These are phyloP conservation scores for Penicillium psychrosexuale DNA, from an alignment of 2,329 filamentous ascomycete genomes.

Conservation along the genomic window DNA sequence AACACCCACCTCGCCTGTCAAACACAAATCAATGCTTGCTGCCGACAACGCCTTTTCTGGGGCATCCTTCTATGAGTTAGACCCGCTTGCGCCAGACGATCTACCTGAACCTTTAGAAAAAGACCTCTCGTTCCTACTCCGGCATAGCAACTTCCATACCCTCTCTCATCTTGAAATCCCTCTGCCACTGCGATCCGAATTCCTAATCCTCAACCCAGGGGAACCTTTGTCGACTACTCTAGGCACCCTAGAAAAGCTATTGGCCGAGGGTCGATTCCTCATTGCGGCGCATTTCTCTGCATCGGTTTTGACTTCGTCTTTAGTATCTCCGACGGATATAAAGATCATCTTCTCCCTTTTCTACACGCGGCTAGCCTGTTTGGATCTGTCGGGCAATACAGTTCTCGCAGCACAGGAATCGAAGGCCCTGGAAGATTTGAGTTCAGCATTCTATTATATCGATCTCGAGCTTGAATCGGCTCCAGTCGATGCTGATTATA, in stretches of 20 bases:
- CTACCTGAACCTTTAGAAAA: conserved; percentile 50
- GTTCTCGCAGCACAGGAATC: conserved; percentile 65
- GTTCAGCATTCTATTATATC: conserved; percentile 53
- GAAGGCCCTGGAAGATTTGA: conserved; percentile 60
- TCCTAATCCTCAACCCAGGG: conserved; percentile 60
- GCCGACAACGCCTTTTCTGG: conserved; percentile 22
- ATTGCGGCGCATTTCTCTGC: conserved; percentile 61
- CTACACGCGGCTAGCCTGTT: conserved; percentile 75
- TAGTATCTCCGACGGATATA: conserved; percentile 51
- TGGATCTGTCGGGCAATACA: conserved; percentile 73
- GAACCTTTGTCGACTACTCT: conserved; percentile 50
- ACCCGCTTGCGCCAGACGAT: conserved; percentile 34
- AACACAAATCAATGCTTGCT: conserved; percentile 13
- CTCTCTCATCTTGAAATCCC: conserved; percentile 63
- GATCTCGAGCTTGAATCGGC: conserved; percentile 28
- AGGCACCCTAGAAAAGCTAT: conserved; percentile 58
- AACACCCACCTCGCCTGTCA: conserved; percentile 17
- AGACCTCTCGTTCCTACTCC: conserved; percentile 77
- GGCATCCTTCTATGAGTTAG: conserved; percentile 34
- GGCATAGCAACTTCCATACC: conserved; percentile 78
- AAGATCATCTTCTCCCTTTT: conserved; percentile 70
- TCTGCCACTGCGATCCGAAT: conserved; percentile 65
- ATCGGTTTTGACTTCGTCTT: conserved; percentile 42
- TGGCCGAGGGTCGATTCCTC: conserved; percentile 73
- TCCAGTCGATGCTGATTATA: conserved; percentile 51